phyloP scores from a whole-genome alignment of 2,329 filamentous ascomycete species.

The Endothia cerciana region DNA sequence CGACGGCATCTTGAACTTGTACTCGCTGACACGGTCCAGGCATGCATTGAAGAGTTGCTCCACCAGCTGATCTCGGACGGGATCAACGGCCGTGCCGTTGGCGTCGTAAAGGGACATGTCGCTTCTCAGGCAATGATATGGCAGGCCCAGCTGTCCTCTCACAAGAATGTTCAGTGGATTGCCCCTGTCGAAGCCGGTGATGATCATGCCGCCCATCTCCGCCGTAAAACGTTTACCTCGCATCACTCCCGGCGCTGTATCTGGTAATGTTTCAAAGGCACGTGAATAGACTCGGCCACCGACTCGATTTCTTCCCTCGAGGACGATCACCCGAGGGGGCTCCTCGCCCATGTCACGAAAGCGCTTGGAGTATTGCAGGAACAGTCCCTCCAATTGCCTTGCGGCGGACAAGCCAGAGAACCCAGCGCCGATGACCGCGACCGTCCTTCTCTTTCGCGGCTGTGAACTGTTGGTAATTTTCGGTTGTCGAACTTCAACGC shows the following conservation, averaged over 20 bases:
- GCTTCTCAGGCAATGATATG: conserved; percentile 80
- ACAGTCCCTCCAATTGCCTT: conserved; percentile 85
- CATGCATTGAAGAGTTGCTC: conserved; percentile 96
- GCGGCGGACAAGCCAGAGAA: conserved; percentile 92
- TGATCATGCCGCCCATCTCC: conserved; percentile 97
- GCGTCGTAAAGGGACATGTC: conserved; percentile 89
- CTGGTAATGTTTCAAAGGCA: conserved; percentile 61
- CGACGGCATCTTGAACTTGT: conserved; percentile 76
- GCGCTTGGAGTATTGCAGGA: conserved; percentile 74
- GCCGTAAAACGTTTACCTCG: conserved; percentile 73
- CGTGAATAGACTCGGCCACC: conserved; percentile 94
- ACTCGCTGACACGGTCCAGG: conserved; percentile 86
- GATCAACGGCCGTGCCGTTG: conserved; percentile 77
- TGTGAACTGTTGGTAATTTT: conserved; percentile 42
- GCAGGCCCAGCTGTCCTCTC: conserved; percentile 84
- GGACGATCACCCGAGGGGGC: conserved; percentile 73
- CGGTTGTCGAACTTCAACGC: conserved; percentile 68
- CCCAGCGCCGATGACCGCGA: conserved; percentile 83
- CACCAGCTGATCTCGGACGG: conserved; percentile 76
- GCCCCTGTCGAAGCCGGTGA: conserved; percentile 93
- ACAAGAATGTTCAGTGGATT: conserved; percentile 93
- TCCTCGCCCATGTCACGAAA: conserved; percentile 69
- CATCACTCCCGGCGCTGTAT: conserved; percentile 38
- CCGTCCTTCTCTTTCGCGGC: conserved; percentile 65
- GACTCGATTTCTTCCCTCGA: conserved; percentile 86